Base-by-base conservation (phyloP, 2,329 filamentous ascomycete genomes). In the Nothomitra cinnamomea region DNA sequence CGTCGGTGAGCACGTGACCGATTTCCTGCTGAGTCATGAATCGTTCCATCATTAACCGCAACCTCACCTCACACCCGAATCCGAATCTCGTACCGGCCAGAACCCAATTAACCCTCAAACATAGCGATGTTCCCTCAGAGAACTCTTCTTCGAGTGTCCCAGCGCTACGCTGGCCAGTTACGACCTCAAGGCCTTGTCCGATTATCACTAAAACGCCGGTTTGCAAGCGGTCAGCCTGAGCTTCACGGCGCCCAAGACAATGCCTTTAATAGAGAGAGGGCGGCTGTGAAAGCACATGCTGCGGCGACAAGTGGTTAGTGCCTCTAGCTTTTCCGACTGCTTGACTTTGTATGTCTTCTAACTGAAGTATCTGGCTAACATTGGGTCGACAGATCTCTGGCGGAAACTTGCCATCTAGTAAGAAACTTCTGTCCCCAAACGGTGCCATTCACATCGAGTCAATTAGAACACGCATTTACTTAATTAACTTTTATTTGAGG, bases 371-470 rank as follows among this genome's bases (percentile, higher is more conserved):
- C 25, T 15, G n/a, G 32, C 53, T 51, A 40, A 49, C 38, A 61
- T 60, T 58, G 56, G 55, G 56, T 59, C 53, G 56, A 54, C 66
- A 95, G 90, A 87, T 64, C 80, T 95, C 64, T 98, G 92, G 92
- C 82, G 80, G 71, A 96, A 94, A 78, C 83, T 96, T 64, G 92
- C 87, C 60, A 77, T 95, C 76, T 96, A 87, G 89, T 95, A 87
- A 72, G 85, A 32, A 32, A 32, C 10, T 10, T 32, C 28, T 10
- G 28, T 32, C 28, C 28, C 28, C 28, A 10, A 10, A 32, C 10
- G 10, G 28, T 10, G 10, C 10, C 4, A 32, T 32, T 10, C 10
- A 32, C 28, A 32, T 32, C 28, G 4, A 10, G 4, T 32, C 5
- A 32, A 32, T 32, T 32, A 10, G 10, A 32, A 32, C 10, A 10